Evolutionary conservation across 768 basidiomycete genomes (phyloP).

Genomic region (Asterophora lycoperdoides): DNA sequence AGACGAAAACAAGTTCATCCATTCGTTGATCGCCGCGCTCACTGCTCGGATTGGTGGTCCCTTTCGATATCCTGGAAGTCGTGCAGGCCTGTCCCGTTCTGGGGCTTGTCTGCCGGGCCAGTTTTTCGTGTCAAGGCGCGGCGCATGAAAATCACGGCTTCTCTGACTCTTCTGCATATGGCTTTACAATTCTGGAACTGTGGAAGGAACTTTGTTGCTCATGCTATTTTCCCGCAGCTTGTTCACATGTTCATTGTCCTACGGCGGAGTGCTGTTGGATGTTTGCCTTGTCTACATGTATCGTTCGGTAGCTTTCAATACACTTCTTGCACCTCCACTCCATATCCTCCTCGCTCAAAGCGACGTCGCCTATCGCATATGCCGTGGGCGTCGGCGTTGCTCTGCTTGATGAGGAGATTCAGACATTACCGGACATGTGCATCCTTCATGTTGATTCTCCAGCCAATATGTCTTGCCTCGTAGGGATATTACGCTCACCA

Average conservation of each 20-base stretch:
- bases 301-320: too few relatives aligned
- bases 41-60: conserved; percentile 30
- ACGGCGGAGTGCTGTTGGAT: too few relatives aligned
- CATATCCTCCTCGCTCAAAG: too few relatives aligned
- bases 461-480: too few relatives aligned
- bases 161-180: conserved; percentile 49
- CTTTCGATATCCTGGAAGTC: conserved; percentile 30
- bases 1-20: conserved; percentile 83
- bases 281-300: too few relatives aligned
- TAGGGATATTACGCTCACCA: too few relatives aligned
- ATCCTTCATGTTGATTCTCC: too few relatives aligned
- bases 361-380: too few relatives aligned
- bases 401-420: too few relatives aligned
- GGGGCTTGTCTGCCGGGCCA: conserved; percentile 37
- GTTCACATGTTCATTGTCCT: background rate
- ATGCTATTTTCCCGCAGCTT: background rate
- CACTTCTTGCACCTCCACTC: too few relatives aligned
- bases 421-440: too few relatives aligned
- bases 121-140: conserved; percentile 29
- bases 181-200: background rate
- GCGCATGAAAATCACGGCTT: conserved; percentile 62
- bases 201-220: background rate
- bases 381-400: too few relatives aligned
- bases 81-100: conserved; percentile 45
- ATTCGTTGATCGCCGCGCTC: conserved; percentile 65